A percentile compares a stretch with the other conserved stretches of the same genome.
Evolutionary conservation across 2,329 filamentous ascomycete species (phyloP).

Genomic region (Tympanopsis confertula): DNA sequence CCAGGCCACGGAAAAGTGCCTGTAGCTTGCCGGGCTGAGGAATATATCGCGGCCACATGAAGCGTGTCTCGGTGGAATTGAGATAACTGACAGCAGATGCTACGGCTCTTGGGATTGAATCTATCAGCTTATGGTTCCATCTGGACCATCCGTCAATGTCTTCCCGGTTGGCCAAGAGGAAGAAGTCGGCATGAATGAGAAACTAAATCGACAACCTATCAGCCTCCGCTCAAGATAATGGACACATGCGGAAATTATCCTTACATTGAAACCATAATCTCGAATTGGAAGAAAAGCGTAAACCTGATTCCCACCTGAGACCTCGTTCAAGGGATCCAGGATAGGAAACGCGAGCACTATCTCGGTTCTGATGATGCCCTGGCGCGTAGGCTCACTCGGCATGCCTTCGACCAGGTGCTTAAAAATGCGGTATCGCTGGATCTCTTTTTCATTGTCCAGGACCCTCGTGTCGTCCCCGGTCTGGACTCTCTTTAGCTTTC

Average conservation of each 20-base stretch:
- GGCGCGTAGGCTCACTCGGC: constrained; percentile 3
- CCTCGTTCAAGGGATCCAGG: neutral
- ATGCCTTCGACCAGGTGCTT: constrained; percentile 4
- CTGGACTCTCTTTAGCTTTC: no score
- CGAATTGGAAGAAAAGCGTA: constrained; percentile 14
- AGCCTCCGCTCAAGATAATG: neutral
- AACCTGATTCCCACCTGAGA: constrained; percentile 5
- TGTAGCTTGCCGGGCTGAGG: no score
- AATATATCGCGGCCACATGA: no score
- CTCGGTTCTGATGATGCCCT: constrained; percentile 5
- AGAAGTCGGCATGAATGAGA: constrained; percentile 13
- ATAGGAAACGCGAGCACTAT: constrained; percentile 11
- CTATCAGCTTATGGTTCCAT: constrained; percentile 10
- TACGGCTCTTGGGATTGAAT: constrained; percentile 3
- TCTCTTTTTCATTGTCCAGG: constrained; percentile 4
- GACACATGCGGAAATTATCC: neutral
- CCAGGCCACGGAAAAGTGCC: no score
- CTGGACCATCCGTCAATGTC: constrained; percentile 7
- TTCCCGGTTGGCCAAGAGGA: constrained; percentile 11
- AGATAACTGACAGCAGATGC: constrained; percentile 3
- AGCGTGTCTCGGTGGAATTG: no score
- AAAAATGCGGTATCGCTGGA: constrained; percentile 5
- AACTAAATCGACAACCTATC: constrained; percentile 7
- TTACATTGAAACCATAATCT: constrained; percentile 11
- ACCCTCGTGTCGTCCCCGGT: neutral